These are phyloP conservation scores for Dictyostelium intermedium DNA, from an alignment of 78 protist species.

Conservation along the genomic window DNA sequence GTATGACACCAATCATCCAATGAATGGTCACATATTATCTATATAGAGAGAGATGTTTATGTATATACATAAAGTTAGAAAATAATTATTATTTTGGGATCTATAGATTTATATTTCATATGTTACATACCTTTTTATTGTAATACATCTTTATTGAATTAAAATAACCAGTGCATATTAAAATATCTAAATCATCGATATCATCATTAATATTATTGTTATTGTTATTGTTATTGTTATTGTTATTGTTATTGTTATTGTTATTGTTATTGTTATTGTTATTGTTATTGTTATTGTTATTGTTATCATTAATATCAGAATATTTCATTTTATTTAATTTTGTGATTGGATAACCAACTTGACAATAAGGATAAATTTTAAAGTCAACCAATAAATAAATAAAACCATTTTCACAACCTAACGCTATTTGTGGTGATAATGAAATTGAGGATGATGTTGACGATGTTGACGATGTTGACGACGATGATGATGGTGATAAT, in stretches of 20 bases:
- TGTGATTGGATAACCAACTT: conserved; percentile 61
- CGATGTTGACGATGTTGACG: neutral
- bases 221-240: neutral
- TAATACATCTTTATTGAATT: conserved; percentile 45
- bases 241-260: neutral
- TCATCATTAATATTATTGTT: neutral
- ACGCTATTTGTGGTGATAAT: conserved; percentile 15
- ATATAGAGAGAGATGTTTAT: no score
- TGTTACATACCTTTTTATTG: conserved; percentile 38
- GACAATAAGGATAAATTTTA: conserved; percentile 26
- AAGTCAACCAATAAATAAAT: conserved; percentile 32
- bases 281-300: neutral
- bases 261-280: neutral
- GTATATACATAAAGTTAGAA: neutral
- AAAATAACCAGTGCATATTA: conserved; percentile 46
- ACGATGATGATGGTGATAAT: neutral
- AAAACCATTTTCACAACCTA: conserved; percentile 73
- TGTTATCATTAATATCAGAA: neutral
- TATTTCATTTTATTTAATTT: neutral
- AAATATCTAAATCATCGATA: conserved; percentile 5
- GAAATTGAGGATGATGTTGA: neutral
- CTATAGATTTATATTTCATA: no score
- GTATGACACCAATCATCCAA: conserved; percentile 71
- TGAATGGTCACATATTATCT: conserved; percentile 34
- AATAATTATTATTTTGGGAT: neutral